phyloP scores from a whole-genome alignment of 768 basidiomycete genomes.

The Gloeostereum incarnatum region DNA sequence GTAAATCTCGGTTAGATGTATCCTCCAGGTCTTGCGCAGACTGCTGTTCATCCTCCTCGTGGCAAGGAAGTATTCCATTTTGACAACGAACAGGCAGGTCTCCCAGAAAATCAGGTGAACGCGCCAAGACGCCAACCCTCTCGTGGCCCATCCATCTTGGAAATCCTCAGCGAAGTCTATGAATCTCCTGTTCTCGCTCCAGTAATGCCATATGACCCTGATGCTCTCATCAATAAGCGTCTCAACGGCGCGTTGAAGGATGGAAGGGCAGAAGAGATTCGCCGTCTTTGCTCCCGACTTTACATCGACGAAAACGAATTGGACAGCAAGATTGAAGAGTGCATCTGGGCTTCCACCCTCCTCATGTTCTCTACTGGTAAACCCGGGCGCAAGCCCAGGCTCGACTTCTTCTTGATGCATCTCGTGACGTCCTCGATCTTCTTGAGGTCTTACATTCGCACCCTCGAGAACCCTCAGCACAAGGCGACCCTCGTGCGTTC shows the following conservation, averaged over 20 bases:
- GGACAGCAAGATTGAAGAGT: slow-evolving; percentile 35
- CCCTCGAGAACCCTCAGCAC: slow-evolving; percentile 20
- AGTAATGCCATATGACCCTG: slow-evolving; percentile 40
- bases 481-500: slow-evolving; percentile 37
- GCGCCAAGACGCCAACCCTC: slow-evolving; percentile 9
- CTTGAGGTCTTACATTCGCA: slow-evolving; percentile 29
- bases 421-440: slow-evolving; percentile 43
- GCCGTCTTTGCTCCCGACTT: slow-evolving; percentile 30
- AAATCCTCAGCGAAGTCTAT: slow-evolving; percentile 41
- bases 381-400: slow-evolving; percentile 33
- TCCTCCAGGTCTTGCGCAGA: slow-evolving; percentile 36
- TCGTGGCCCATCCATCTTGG: slow-evolving; percentile 31
- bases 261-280: slow-evolving; percentile 34
- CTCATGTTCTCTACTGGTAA: slow-evolving; percentile 38
- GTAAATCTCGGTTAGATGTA: not conserved
- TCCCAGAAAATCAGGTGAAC: slow-evolving; percentile 9
- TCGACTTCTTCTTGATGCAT: slow-evolving; percentile 57
- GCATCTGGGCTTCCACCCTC: slow-evolving; percentile 37
- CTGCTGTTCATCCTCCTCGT: slow-evolving; percentile 28
- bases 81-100: slow-evolving; percentile 4
- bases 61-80: slow-evolving; percentile 22
- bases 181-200: slow-evolving; percentile 39
- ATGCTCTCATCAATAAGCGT: slow-evolving; percentile 28
- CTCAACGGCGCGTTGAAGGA: slow-evolving; percentile 21
- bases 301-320: slow-evolving; percentile 26